Percentiles rank a stretch among this genome's conserved stretches.
Conservation (phyloP, 345 rosid genomes). For the Dipteronia sinensis region DNA sequence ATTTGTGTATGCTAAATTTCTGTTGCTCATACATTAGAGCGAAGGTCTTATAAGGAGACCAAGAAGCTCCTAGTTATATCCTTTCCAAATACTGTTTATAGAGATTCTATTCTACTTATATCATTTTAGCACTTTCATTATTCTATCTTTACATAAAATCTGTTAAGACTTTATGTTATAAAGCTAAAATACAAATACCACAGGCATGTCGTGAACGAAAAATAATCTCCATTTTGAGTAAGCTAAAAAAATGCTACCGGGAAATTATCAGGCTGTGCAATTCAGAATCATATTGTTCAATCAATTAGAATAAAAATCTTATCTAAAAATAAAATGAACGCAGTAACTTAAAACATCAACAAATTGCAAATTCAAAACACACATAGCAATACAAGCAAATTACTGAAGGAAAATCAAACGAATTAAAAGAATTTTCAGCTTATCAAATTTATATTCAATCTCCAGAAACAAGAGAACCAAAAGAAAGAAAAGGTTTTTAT, state of each 20-base stretch:
- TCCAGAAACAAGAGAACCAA: not conserved
- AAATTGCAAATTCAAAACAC: not conserved
- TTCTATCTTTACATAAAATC: not conserved
- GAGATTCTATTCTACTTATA: not conserved
- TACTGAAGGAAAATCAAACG: not conserved
- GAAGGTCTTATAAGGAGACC: no score
- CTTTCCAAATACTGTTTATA: no score
- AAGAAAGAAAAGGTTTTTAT: not conserved
- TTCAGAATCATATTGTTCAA: constrained; percentile 3
- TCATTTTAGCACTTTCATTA: not conserved
- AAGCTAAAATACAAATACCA: not conserved
- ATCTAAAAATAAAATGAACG: not conserved
- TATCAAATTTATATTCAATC: no score
- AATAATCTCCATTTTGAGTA: not conserved
- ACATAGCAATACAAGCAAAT: not conserved
- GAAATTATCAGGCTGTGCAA: not conserved
- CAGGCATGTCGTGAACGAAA: not conserved
- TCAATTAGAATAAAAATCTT: not conserved
- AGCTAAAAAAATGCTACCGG: not conserved
- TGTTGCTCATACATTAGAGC: no score
- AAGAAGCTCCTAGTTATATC: no score
- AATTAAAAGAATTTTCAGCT: not conserved
- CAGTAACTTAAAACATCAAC: not conserved
- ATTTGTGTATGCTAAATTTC: no score
- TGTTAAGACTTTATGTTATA: not conserved